Percentiles rank a stretch among this genome's conserved stretches.
Evolutionary conservation across 2,329 filamentous ascomycete genomes (phyloP).

Genomic region (Paraphaeosphaeria minitans): DNA sequence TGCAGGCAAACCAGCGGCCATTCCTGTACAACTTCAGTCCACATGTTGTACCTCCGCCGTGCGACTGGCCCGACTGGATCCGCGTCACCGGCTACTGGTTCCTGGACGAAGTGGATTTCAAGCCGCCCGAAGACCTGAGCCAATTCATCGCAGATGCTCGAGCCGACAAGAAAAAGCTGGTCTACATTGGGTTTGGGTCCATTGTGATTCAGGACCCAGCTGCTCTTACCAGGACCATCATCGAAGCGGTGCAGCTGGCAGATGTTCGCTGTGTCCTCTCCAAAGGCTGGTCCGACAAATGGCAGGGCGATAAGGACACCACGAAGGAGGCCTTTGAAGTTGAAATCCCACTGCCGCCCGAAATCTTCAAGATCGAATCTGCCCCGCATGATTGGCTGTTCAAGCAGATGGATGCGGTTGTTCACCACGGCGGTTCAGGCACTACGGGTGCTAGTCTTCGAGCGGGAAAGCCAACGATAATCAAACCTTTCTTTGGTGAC

Average conservation of each 20-base stretch:
- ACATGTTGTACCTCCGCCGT: constrained; percentile 87
- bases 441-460: constrained; percentile 93
- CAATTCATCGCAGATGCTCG: constrained; percentile 85
- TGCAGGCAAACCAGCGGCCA: constrained; percentile 96
- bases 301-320: constrained; percentile 50
- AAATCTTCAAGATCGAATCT: constrained; percentile 86
- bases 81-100: constrained; percentile 98
- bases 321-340: constrained; percentile 61
- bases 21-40: constrained; percentile 98
- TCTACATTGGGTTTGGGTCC: constrained; percentile 96
- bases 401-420: constrained; percentile 87
- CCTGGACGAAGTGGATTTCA: constrained; percentile 76
- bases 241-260: constrained; percentile 87
- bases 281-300: constrained; percentile 94
- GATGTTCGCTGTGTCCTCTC: constrained; percentile 94
- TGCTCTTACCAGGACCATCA: constrained; percentile 88
- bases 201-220: constrained; percentile 91
- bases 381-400: constrained; percentile 98
- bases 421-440: constrained; percentile 92
- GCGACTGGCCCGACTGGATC: constrained; percentile 98
- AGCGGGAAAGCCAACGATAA: constrained; percentile 89
- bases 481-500: constrained; percentile 96
- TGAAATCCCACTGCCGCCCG: constrained; percentile 73
- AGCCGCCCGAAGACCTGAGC: constrained; percentile 74
- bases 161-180: constrained; percentile 82